Base-by-base conservation (phyloP, 176 grass and related monocot species). In the Aegilops bicornis region DNA sequence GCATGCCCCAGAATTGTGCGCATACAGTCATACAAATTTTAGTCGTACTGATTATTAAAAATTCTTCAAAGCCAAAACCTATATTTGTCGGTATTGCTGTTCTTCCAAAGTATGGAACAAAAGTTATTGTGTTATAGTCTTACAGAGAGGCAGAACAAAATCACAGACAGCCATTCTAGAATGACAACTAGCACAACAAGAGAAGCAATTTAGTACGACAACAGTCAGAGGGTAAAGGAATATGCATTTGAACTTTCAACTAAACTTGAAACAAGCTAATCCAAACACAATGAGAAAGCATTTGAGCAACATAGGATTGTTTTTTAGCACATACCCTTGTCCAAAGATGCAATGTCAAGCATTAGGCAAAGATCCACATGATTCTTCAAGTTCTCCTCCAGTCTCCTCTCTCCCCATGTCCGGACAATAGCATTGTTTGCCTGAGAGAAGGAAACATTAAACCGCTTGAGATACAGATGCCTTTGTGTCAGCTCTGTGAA, bases 361-460 rank as follows among this genome's bases (percentile, higher is more conserved):
- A 92, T 88, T 52, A 66, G 83, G 78, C 93, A 95, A 66, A 99
- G 93, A 48, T 99, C 97, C 19, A 99, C 97, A 15, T 99, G 97
- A 79, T 86, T 96, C 61, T 90, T 94, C 76, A 96, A 85, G 31
- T 99, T 96, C 16, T 82, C 92, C 61, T 99, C 97, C 48, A 52
- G 5, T 75, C 90, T 91, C 81, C 47, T 91, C 72, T 96, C 94
- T 15, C 97, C 97, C 77, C 87, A 93, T 59, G 92, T 93, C 25
- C 94, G 83, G 48, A 96, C 77, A 69, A 96, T 87, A 16, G 71
- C 70, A 85, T 98, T 98, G 66, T 98, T 91, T 31, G 85, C 97
- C 97, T 91, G 81, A 4, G 3, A 79, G 45, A 85, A 73, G 29
- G 12, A 64, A 71, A 36, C 52, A 43, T 45, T 74, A 77, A 69